These are phyloP conservation scores for Uromyces viciae-fabae DNA, from an alignment of 1,284 basidiomycete species.

Conservation along the genomic window DNA sequence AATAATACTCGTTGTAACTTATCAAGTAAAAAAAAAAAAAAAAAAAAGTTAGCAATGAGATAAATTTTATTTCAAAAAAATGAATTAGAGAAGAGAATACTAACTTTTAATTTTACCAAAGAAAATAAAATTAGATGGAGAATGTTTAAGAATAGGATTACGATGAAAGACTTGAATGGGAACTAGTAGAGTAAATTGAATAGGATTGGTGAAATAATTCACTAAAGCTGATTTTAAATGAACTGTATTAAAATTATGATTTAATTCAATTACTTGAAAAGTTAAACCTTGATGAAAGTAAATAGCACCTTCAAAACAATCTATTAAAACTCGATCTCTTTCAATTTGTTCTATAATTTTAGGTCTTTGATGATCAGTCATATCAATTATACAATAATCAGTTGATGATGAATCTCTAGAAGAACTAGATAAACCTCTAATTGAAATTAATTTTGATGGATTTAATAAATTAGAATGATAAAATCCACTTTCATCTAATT, in stretches of 20 bases:
- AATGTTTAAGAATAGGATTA: conserved; percentile 8
- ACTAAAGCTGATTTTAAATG: conserved; percentile 5
- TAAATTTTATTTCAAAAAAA: background rate
- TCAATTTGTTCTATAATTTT: conserved; percentile 80
- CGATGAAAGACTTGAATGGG: background rate
- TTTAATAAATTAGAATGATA: conserved; percentile 10
- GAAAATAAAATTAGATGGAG: conserved; percentile 11
- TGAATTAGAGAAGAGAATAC: background rate
- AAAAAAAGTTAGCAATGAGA: background rate
- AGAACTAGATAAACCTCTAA: conserved; percentile 58
- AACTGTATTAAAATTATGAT: background rate
- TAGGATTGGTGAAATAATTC: conserved; percentile 27
- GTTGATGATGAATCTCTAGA: conserved; percentile 72
- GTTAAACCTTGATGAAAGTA: conserved; percentile 54
- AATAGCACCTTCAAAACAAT: conserved; percentile 63
- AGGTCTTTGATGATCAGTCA: conserved; percentile 57
- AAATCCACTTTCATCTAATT: conserved; percentile 64
- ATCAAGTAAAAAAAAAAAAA: background rate
- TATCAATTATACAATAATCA: conserved; percentile 70
- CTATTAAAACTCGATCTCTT: conserved; percentile 75
- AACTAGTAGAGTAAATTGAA: background rate
- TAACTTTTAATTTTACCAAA: background rate
- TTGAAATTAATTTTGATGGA: conserved; percentile 10
- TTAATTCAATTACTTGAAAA: background rate
- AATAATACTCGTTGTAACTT: conserved; percentile 13